A percentile compares a stretch with the other conserved stretches of the same genome.
phyloP scores from a whole-genome alignment of 2,329 filamentous ascomycete species.

The Setomelanomma holmii region DNA sequence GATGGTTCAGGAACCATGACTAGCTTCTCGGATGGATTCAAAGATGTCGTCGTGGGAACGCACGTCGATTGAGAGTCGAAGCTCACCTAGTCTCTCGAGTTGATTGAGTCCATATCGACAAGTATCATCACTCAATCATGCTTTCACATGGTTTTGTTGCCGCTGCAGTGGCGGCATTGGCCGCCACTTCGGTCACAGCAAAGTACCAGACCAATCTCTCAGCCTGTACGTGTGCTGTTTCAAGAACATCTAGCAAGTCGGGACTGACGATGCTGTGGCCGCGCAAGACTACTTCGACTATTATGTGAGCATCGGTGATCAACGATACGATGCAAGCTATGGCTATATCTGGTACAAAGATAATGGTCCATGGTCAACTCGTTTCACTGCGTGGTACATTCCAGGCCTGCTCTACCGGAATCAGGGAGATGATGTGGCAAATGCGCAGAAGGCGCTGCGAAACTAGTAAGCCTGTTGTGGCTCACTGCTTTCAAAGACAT shows the following conservation, averaged over 20 bases:
- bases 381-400: conserved; percentile 55
- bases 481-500: too few relatives aligned
- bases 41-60: neutral
- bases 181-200: neutral
- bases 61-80: neutral
- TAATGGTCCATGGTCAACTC: conserved; percentile 52
- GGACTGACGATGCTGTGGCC: neutral
- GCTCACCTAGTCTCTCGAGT: neutral
- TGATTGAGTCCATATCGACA: neutral
- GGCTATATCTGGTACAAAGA: conserved; percentile 53
- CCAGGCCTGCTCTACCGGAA: conserved; percentile 49
- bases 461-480: conserved; percentile 27
- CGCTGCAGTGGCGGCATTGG: neutral
- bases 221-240: neutral
- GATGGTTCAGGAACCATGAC: too few relatives aligned
- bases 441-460: conserved; percentile 46
- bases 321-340: conserved; percentile 52
- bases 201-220: neutral
- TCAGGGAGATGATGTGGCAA: conserved; percentile 44
- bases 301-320: conserved; percentile 35
- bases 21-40: too few relatives aligned
- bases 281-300: conserved; percentile 23
- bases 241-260: neutral
- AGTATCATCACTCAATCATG: neutral
- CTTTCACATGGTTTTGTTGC: neutral